Evolutionary conservation across 1,284 basidiomycete species (phyloP).

Genomic region (Pyrrhoderma noxium): DNA sequence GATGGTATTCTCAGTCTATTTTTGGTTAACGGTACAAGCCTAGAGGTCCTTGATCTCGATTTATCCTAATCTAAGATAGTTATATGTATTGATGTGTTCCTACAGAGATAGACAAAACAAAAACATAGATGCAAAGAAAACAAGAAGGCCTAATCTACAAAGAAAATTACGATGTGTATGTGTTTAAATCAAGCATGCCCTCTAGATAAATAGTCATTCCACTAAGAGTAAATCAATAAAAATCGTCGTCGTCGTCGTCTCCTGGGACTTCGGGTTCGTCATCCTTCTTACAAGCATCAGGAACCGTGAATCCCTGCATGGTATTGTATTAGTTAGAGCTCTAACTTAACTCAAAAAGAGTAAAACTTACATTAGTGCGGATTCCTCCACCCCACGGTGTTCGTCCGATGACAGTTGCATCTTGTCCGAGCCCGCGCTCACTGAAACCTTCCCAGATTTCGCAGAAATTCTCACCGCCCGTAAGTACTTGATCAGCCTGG

Average conservation of each 20-base stretch:
- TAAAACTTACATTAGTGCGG: constrained; percentile 38
- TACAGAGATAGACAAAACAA: too few relatives aligned
- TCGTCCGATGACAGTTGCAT: constrained; percentile 66
- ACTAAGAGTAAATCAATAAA: constrained; percentile 20
- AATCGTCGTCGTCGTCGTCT: constrained; percentile 26
- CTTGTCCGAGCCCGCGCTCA: constrained; percentile 70
- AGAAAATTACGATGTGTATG: too few relatives aligned
- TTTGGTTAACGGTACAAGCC: constrained; percentile 31
- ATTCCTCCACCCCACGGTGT: constrained; percentile 96
- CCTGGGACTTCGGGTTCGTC: constrained; percentile 24
- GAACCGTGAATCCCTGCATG: constrained; percentile 26
- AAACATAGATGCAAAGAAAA: too few relatives aligned
- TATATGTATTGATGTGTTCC: too few relatives aligned
- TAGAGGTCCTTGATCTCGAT: constrained; percentile 23
- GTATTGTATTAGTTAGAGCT: constrained; percentile 25
- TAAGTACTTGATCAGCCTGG: constrained; percentile 85
- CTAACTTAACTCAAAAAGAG: constrained; percentile 21
- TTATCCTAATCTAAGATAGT: too few relatives aligned
- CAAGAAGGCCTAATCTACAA: too few relatives aligned
- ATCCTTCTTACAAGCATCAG: constrained; percentile 23
- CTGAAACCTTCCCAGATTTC: constrained; percentile 86
- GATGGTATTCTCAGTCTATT: constrained; percentile 34
- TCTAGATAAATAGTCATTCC: too few relatives aligned
- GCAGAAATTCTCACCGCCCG: constrained; percentile 90
- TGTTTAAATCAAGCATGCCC: too few relatives aligned